Evolutionary conservation across 176 grass and related monocot genomes (phyloP), one percentile per base, ranked within the genome.

Genomic region (Bromus sterilis): DNA sequence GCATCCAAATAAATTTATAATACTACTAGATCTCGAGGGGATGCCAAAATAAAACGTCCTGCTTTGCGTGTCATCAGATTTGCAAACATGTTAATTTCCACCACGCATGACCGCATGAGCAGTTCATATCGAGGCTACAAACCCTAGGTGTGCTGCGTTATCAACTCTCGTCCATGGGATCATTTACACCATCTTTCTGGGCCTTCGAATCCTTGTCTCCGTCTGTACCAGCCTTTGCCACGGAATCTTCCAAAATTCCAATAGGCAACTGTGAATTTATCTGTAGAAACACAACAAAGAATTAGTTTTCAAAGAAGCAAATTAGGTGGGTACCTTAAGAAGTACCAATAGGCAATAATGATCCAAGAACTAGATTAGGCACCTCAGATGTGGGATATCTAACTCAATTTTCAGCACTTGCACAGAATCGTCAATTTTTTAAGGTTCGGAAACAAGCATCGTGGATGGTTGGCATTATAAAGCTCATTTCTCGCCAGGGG

Each of bases 151-250:
- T 36, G 40, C 49, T 7, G 13, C 1, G 0, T 3, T 62, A 76
- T 93, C 79, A 95, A 29, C 84, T 93, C 61, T 98, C 92, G 20
- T 98, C 95, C 95, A 91, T 98, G 78, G 90, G 83, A 74, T 94
- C 92, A 39, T 43, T 87, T 61, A 67, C 76, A 66, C 81, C 15
- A 7, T 76, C 78, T 87, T 30, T 84, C 64, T 84, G 82, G 33
- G 86, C 20, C 56, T 36, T 42, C 2, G 14, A 68, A 72, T 48
- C 64, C 41, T 89, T 85, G 71, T 16, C 78, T 82, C 73, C 90
- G 77, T 61, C 61, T 35, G 72, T 66, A 33, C 67, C 80, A 30
- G 61, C 46, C 81, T 89, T 93, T 78, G 76, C 65, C 37, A 91
- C 90, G 0, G 90, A 86, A 61, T 98, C 96, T 74, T 95, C 93